Evolutionary conservation across 331 rosid species (phyloP).

Genomic region (Pyrus hybrid): DNA sequence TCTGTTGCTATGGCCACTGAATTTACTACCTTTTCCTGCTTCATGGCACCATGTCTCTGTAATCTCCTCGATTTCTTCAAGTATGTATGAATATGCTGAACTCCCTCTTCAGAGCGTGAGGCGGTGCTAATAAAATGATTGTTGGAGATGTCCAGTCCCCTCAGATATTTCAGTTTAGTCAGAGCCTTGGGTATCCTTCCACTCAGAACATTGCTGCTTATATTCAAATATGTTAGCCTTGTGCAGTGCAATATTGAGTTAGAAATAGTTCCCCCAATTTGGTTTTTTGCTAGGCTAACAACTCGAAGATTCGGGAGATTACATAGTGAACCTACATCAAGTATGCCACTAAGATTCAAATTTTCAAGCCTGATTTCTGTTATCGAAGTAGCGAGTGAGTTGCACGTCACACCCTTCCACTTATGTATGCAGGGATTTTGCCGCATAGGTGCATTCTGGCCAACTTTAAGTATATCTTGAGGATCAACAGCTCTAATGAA

Average conservation of each 20-base stretch:
- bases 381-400: conserved; percentile 23
- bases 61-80: neutral
- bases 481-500: conserved; percentile 34
- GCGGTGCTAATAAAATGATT: conserved; percentile 29
- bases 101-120: conserved; percentile 12
- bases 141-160: conserved; percentile 42
- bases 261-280: conserved; percentile 47
- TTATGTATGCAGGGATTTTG: conserved; percentile 11
- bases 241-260: conserved; percentile 39
- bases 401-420: conserved; percentile 36
- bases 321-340: conserved; percentile 54
- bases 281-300: conserved; percentile 51
- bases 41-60: neutral
- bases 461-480: conserved; percentile 7
- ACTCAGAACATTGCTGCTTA: conserved; percentile 43
- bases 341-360: conserved; percentile 43
- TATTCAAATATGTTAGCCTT: conserved; percentile 39
- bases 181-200: conserved; percentile 51
- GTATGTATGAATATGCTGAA: neutral
- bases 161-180: conserved; percentile 35
- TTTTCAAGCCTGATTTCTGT: conserved; percentile 44
- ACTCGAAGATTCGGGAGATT: conserved; percentile 38
- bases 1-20: neutral
- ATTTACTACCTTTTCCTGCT: neutral
- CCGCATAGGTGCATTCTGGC: neutral